Evolutionary conservation across 2,329 filamentous ascomycete genomes (phyloP), one percentile per base, ranked within the genome.

Genomic region (Mollisiaceae sp.): DNA sequence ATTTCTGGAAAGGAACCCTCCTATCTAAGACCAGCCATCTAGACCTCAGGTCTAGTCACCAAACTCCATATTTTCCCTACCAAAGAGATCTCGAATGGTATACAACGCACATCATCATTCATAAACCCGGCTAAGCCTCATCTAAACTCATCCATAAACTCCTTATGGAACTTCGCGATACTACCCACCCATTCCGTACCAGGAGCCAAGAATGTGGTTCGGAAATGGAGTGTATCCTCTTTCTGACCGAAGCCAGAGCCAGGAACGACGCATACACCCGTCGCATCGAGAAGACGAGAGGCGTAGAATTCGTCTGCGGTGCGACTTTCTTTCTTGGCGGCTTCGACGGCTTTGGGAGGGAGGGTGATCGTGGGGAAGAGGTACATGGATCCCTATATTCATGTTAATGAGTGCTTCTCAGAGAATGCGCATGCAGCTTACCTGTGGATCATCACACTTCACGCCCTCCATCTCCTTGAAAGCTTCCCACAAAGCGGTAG

Each of bases 391-490:
- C 95, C 95, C 85, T 97, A 70, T 35, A 60, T 11, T 57, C 11
- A 63, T 18, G 38, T 66, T 64, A 69, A 56, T n/a, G 8, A 20
- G 18, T 22, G 14, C 47, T 57, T 54, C 3, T 50, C 39, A 22
- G 11, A 39, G 15, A 35, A 18, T 27, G 12, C 45, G 39, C 14
- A 39, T 52, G 54, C 35, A 35, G 78, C 80, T 65, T 78, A 88
- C 86, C 76, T 87, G 91, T 63, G 95, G 95, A 72, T 88, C 85
- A 74, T 91, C 91, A 80, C 94, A 97, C 78, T 94, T 87, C 65
- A 99, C 94, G 65, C 95, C 95, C 79, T 98, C 94, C 95, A 99
- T 98, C 77, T 93, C 82, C 78, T 88, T 83, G 81, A 99, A 99
- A 35, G 94, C 94, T 74, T 93, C 86, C 81, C 96, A 95, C 59